Evolutionary conservation across 1,284 basidiomycete genomes (phyloP), one percentile per base, ranked within the genome.

Genomic region (Anthracocystis panici-leucophaei): DNA sequence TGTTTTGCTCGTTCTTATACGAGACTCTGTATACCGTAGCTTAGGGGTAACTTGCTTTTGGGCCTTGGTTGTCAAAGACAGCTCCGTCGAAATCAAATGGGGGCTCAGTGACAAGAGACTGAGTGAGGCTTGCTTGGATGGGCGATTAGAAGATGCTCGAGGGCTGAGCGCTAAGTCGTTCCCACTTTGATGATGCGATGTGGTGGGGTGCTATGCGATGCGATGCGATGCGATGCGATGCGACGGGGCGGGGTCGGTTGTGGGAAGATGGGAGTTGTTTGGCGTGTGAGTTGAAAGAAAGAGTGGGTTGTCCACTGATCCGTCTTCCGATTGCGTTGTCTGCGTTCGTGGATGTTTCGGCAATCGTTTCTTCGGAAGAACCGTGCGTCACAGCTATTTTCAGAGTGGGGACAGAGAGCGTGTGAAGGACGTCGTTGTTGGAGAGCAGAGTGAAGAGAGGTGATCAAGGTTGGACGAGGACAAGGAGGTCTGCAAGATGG

Each of bases 1-100:
- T 27, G 41, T 18, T 18, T 9, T 51, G 58, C 51, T 44, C 12
- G 35, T 46, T 27, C 44, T 23, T 50, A 33, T 56, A n/a, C 53
- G 61, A 55, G 44, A 38, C 52, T 52, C 44, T 68, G 18, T 60
- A 49, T 46, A n/a, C 23, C 20, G 31, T 16, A 40, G 29, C 16
- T 29, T 31, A n/a, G 42, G 23, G 42, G 20, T 50, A 21, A 8
- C 20, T 27, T 52, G 25, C n/a, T 20, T 27, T 18, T 40, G 7
- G 38, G 25, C 27, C 27, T 27, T 27, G 27, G 27, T 27, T 27
- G 10, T 20, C 40, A 40, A 18, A 29, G 51, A 7, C 21, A 33
- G 33, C 50, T 40, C 12, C n/a, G 48, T 38, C 50, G 12, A 23
- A 33, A 38, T 38, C 27, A 35, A 21, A 25, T 16, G 21, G 20